Conservation (phyloP, 176 grass and related monocot genomes). For the Lolium perenne region DNA sequence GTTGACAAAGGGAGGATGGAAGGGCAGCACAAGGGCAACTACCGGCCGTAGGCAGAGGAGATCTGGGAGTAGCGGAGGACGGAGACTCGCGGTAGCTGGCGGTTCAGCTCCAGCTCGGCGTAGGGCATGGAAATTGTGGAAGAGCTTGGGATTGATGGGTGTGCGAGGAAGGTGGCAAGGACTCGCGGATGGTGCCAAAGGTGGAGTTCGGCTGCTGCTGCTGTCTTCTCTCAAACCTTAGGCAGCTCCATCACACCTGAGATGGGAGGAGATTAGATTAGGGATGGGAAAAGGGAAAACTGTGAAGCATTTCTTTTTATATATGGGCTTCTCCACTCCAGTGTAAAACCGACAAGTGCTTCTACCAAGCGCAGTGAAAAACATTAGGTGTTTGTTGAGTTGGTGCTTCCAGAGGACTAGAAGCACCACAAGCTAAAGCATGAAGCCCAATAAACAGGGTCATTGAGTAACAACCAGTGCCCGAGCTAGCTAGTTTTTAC, state of each 20-base stretch:
- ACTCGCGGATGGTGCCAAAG: not conserved
- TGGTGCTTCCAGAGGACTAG: not conserved
- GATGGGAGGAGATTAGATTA: not conserved
- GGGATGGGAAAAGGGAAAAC: not conserved
- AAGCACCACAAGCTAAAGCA: slow-evolving; percentile 21
- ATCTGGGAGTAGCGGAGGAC: not conserved
- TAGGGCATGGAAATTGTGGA: not conserved
- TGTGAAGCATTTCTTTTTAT: not conserved
- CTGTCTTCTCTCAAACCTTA: not conserved
- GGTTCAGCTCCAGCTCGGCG: slow-evolving; percentile 1
- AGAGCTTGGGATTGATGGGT: not conserved
- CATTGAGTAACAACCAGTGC: not conserved
- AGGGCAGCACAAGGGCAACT: not conserved
- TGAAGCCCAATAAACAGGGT: slow-evolving; percentile 6
- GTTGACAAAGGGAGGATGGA: not conserved
- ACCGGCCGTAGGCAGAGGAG: not conserved
- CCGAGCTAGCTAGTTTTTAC: not conserved
- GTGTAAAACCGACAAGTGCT: slow-evolving; percentile 4
- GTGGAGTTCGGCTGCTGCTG: not conserved
- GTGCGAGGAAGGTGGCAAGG: not conserved
- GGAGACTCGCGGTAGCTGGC: not conserved
- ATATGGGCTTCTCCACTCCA: not conserved
- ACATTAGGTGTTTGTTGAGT: not conserved
- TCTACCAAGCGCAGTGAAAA: not conserved
- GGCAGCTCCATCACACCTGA: not conserved